phyloP scores from a whole-genome alignment of 768 basidiomycete species.

The Rhodotorula diobovata region DNA sequence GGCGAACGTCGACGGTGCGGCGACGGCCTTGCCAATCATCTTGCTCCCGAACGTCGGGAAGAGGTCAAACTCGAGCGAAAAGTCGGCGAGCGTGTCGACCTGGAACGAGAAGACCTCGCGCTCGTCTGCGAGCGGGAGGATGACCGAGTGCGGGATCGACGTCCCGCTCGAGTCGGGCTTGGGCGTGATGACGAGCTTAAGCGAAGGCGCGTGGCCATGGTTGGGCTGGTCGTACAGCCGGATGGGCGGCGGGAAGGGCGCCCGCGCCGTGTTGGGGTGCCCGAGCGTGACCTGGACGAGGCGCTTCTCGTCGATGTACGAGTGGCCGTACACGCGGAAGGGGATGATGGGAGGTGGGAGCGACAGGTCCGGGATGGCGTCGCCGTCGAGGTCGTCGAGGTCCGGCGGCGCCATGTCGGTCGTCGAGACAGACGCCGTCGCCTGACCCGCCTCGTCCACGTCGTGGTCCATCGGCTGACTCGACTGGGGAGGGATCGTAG shows the following conservation, averaged over 20 bases:
- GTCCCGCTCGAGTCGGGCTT: conserved; percentile 63
- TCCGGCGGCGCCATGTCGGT: conserved; percentile 51
- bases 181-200: conserved; percentile 93
- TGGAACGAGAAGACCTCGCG: conserved; percentile 79
- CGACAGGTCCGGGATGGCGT: conserved; percentile 87
- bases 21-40: conserved; percentile 87
- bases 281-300: conserved; percentile 84
- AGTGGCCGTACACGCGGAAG: conserved; percentile 94
- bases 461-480: neutral
- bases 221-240: conserved; percentile 52
- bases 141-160: conserved; percentile 82
- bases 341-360: conserved; percentile 98
- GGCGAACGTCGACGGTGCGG: conserved; percentile 67
- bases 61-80: conserved; percentile 84
- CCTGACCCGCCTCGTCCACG: neutral
- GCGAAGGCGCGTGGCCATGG: conserved; percentile 53
- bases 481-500: conserved; percentile 3
- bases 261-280: conserved; percentile 53
- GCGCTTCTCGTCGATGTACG: conserved; percentile 78
- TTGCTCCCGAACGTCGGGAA: conserved; percentile 97
- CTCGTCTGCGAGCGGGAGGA: conserved; percentile 70
- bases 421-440: conserved; percentile 40
- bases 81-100: conserved; percentile 63
- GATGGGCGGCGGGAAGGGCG: conserved; percentile 48
- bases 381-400: conserved; percentile 60